Evolutionary conservation across 1,139 yeast species (phyloP), one percentile per base, ranked within the genome.

Genomic region (Yamadazyma spencermartinsiae): DNA sequence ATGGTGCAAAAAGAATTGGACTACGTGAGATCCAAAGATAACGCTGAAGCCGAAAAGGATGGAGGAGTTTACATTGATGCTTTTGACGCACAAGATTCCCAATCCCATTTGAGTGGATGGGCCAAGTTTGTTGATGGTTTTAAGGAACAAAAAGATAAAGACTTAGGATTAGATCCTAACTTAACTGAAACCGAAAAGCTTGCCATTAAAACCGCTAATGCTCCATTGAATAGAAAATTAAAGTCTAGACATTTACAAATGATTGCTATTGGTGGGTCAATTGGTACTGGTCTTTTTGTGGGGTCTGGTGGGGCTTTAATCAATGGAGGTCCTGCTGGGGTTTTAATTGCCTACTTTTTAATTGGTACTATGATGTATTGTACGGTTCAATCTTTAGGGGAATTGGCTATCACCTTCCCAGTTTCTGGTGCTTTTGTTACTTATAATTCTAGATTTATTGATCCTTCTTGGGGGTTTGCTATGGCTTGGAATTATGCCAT

Each of bases 181-280:
- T 46, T 55, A 34, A 61, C 82, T 2, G 87, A 79, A 35, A 77
- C 78, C 25, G 94, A 87, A 62, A 80, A 74, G 55, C 77, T 84
- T 35, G 86, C 86, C 38, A 60, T 79, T 24, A 65, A 74, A 46
- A 79, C 89, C 21, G 85, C 90, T 16, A 74, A 76, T 53, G 72
- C 90, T 17, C 95, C 95, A 2, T 73, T 86, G 44, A 68, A 79
- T 36, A 72, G 87, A 56, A 70, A 76, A 31, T 71, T 86, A 41
- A 80, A 81, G 49, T 69, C 64, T 33, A 72, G 86, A 64, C 80
- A 86, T 68, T 65, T 86, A 51, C 85, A 83, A 55, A 84, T 86
- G 87, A 82, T 87, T 58, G 94, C 95, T 35, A 81, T 87, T 51
- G 95, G 95, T 55, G 95, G 95, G 46, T 75, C 88, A 38, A 85